phyloP scores from a whole-genome alignment of 2,329 filamentous ascomycete genomes.

The Penicillium capsulatum region DNA sequence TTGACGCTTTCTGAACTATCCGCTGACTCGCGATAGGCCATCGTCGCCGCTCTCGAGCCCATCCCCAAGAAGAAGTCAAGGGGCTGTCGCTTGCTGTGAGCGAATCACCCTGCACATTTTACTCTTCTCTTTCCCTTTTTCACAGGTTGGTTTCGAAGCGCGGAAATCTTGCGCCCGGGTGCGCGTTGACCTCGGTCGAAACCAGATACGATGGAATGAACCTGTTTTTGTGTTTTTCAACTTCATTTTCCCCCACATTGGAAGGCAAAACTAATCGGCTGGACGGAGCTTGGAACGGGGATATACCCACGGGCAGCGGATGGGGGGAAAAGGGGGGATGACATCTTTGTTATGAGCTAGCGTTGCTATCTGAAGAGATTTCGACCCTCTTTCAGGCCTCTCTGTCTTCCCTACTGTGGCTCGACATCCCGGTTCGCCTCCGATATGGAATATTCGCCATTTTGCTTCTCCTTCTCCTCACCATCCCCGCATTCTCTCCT shows the following conservation, averaged over 20 bases:
- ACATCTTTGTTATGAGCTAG: slow-evolving; percentile 17
- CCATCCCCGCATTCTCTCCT: slow-evolving; percentile 12
- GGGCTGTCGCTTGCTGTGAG: slow-evolving; percentile 63
- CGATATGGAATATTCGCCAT: not conserved
- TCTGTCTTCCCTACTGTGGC: slow-evolving; percentile 2
- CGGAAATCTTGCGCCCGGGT: not conserved
- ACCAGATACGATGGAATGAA: slow-evolving; percentile 29
- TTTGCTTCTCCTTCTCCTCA: slow-evolving; percentile 3
- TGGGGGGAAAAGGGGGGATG: slow-evolving; percentile 2
- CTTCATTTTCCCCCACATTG: not conserved
- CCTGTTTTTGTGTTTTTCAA: slow-evolving; percentile 18
- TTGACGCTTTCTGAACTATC: not conserved
- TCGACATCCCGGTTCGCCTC: slow-evolving; percentile 6
- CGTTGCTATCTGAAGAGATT: slow-evolving; percentile 18
- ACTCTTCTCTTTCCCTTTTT: slow-evolving; percentile 4
- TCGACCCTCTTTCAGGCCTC: not conserved
- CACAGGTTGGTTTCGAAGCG: slow-evolving; percentile 14
- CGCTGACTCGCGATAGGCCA: slow-evolving; percentile 59
- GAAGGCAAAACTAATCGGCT: slow-evolving; percentile 12
- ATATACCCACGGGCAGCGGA: slow-evolving; percentile 12
- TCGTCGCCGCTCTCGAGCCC: slow-evolving; percentile 90
- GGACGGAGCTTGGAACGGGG: slow-evolving; percentile 11
- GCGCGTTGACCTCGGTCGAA: not conserved
- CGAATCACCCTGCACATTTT: slow-evolving; percentile 5
- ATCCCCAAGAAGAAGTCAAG: slow-evolving; percentile 73